Evolutionary conservation across 441 rosid species (phyloP), one percentile per base, ranked within the genome.

Genomic region (Flueggea neowawraea): DNA sequence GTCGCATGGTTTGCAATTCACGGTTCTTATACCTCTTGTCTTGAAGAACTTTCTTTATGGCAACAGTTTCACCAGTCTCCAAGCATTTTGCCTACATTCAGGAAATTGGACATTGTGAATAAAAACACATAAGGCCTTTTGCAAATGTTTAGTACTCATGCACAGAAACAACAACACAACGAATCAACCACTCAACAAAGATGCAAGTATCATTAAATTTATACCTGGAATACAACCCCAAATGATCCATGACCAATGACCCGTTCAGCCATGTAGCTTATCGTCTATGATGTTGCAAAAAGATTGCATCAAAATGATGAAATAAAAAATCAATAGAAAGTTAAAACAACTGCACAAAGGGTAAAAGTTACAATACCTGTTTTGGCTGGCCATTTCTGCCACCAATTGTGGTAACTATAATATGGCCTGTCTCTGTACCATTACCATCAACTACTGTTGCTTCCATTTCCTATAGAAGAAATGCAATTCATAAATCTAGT

Each of bases 261-360:
- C 48, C 96, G 97, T 68, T 94, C 99, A 12, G 99, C 99, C 97
- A 94, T 94, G 78, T 91, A 94, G 80, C 97, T 94, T 59, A 94
- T 94, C 4, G 97, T 89, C 99, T 94, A 77, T 22, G 15, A 73
- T 68, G 70, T 41, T 16, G 41, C 51, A 28, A 55, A 6, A 17
- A 56, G n/a, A 55, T 31, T 28, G n/a, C 31, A 56, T 64, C 16
- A 55, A 61, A 52, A 44, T 15, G 33, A 17, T 54, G 32, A 32
- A 17, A 54, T 17, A 32, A 32, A 22, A 54, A 54, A 54, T 14
- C 33, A 22, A 54, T 31, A 28, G 32, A 32, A 6, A 17, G 14
- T 16, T 31, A 14, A 6, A 7, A 9, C 11, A 4, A 52, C 12
- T 2, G 12, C 57, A 54, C 0, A 32, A 22, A 0, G 28, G 28